Evolutionary conservation across 2,329 filamentous ascomycete genomes (phyloP), one percentile per base, ranked within the genome.

Genomic region (Hypoxylon sp.): DNA sequence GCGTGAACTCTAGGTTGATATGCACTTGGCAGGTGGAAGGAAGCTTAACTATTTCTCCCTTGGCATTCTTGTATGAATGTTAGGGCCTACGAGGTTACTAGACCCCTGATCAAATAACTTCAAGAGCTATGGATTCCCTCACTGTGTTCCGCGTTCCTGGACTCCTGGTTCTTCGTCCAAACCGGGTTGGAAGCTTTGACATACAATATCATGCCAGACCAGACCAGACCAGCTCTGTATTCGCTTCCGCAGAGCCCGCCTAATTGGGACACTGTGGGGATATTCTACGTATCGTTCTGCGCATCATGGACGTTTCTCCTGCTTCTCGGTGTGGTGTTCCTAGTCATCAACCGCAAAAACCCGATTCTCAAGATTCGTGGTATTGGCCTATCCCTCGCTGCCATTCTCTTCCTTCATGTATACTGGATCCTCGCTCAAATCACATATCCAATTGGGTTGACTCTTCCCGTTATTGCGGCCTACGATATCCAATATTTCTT

Each of bases 401-500:
- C 82, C 31, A 79, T 86, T 20, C 48, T 73, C 3, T 75, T 80
- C 48, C 76, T 82, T 14, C 81, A 82, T 61, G 33, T 71, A 3
- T 82, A 82, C 68, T 82, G 80, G 80, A 72, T 81, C 40, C 73
- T 81, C 3, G 80, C 81, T 3, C 83, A 85, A 66, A 72, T 84
- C 60, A 81, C 80, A 20, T 81, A 83, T n/a, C 77, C 81, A 10
- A 76, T 84, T 27, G 82, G 82, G 6, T 53, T 79, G 8, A 77
- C 82, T 2, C 79, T 85, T 61, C 84, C 79, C 0, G 60, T 79
- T 0, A 72, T 81, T 0, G 57, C 77, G 13, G 79, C 85, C 0
- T 88, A 86, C 64, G 80, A 83, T 33, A 76, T 83, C 2, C 85
- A 88, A 72, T 90, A 85, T 73, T 89, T 87, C 82, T 81, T 87